Evolutionary conservation across 352 stramenopile genomes (phyloP).

Genomic region (Globisporangium ultimum): DNA sequence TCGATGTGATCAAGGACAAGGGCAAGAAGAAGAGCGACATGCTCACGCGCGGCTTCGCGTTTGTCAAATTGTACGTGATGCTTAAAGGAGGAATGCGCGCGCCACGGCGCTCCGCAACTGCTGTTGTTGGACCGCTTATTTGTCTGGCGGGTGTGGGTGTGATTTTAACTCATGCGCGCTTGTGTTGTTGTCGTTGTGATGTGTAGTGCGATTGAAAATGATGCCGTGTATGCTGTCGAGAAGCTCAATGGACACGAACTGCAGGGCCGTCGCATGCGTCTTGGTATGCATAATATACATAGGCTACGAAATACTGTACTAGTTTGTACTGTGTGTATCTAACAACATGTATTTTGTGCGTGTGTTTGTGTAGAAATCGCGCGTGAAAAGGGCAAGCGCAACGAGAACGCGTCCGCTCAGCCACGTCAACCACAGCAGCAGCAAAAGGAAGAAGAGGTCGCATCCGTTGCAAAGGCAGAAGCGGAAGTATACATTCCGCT

Average conservation of each 20-base stretch:
- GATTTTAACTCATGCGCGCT: not conserved
- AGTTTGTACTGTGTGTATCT: not conserved
- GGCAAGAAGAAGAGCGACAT: conserved; percentile 78
- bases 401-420: conserved; percentile 10
- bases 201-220: conserved; percentile 63
- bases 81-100: not conserved
- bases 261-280: conserved; percentile 73
- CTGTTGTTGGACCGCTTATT: not conserved
- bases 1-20: conserved; percentile 89
- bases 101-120: too few species aligned
- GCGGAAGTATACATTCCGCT: conserved; percentile 17
- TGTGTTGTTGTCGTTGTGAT: conserved; percentile 3
- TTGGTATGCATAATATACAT: conserved; percentile 39
- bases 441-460: not conserved
- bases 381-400: conserved; percentile 62
- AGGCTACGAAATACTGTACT: not conserved
- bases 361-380: conserved; percentile 45
- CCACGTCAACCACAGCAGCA: conserved; percentile 11
- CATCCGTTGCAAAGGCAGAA: not conserved
- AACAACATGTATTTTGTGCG: not conserved
- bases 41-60: conserved; percentile 81
- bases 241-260: conserved; percentile 77
- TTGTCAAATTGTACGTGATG: conserved; percentile 78
- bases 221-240: conserved; percentile 67
- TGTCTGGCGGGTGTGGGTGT: not conserved